Evolutionary conservation across 768 basidiomycete species (phyloP).

Genomic region (Tylopilus intermedius): DNA sequence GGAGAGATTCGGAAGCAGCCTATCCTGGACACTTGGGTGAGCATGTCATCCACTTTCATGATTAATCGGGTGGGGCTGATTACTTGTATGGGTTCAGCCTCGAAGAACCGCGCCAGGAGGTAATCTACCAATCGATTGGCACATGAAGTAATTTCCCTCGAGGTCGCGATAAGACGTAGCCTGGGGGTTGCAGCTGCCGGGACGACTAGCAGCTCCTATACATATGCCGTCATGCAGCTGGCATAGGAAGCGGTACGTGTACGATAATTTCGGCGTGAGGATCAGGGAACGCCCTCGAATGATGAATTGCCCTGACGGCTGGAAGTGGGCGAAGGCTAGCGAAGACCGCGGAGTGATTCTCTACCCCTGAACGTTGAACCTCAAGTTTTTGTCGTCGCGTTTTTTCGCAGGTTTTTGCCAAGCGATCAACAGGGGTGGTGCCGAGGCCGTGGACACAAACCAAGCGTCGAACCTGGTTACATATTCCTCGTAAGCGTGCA

Average conservation of each 20-base stretch:
- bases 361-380: not conserved
- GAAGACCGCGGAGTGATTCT: conserved; percentile 14
- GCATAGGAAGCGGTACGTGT: not conserved
- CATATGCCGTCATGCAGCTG: conserved; percentile 3
- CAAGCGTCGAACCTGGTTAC: not conserved
- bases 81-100: not conserved
- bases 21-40: conserved; percentile 6
- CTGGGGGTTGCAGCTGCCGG: not conserved
- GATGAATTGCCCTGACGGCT: not conserved
- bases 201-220: not conserved
- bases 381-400: not conserved
- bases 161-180: conserved; percentile 1
- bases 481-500: not conserved
- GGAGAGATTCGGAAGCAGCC: not conserved
- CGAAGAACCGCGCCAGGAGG: not conserved
- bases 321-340: not conserved
- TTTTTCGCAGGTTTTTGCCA: not conserved
- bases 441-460: not conserved
- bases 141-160: conserved; percentile 9
- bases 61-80: not conserved
- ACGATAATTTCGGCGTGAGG: conserved; percentile 10
- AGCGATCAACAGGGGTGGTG: not conserved
- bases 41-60: not conserved
- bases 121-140: conserved; percentile 1
- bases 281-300: conserved; percentile 15